These are phyloP conservation scores for Penicillium italicum DNA, from an alignment of 2,329 filamentous ascomycete species.

Conservation along the genomic window DNA sequence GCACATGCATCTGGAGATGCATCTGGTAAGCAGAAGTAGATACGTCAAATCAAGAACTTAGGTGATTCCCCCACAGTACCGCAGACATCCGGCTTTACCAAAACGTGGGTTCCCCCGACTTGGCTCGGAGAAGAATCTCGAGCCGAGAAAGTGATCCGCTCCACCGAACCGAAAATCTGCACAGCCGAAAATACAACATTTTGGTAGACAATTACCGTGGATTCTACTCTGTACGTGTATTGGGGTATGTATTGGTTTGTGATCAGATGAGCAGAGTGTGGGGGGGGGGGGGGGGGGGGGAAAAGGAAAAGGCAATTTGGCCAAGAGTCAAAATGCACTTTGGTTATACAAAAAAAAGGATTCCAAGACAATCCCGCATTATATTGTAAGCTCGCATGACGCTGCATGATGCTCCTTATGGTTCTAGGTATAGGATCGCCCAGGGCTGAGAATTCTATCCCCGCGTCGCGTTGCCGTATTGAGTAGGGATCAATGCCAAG, in stretches of 20 bases:
- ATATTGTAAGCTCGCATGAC: not conserved
- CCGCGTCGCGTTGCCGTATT: not conserved
- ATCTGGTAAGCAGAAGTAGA: not conserved
- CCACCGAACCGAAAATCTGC: constrained; percentile 16
- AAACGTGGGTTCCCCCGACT: not conserved
- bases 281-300: too few species aligned
- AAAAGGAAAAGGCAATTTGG: not conserved
- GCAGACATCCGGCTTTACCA: not conserved
- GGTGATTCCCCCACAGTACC: not conserved
- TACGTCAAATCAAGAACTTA: not conserved
- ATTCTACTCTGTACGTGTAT: not conserved
- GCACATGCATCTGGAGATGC: not conserved
- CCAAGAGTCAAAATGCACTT: too few species aligned
- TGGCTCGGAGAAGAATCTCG: not conserved
- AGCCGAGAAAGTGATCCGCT: constrained; percentile 12
- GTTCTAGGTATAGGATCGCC: not conserved
- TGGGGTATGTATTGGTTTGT: not conserved
- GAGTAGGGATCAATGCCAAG: not conserved
- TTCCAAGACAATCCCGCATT: too few species aligned
- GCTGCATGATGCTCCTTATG: not conserved
- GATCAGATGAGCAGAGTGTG: constrained; percentile 11
- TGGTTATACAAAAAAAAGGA: too few species aligned
- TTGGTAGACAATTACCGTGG: not conserved
- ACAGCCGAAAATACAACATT: not conserved
- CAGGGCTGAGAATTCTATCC: constrained; percentile 1